phyloP scores from a whole-genome alignment of 129 eudicot genomes.

The Pittosporum tobira region DNA sequence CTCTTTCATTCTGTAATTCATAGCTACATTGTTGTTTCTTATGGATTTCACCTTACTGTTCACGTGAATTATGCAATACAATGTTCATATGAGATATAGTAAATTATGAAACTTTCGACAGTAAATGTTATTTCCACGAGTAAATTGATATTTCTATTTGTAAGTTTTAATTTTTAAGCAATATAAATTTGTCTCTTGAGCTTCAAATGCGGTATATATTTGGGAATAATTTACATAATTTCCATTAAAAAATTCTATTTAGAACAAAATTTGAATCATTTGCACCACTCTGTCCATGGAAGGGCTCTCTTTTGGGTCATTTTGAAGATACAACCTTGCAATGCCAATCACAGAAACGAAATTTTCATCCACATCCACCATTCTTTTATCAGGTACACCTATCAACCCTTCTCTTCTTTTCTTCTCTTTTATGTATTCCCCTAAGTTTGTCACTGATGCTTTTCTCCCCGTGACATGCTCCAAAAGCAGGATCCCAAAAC shows the following conservation, averaged over 20 bases:
- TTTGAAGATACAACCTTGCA: conserved; percentile 25
- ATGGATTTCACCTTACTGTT: too few species aligned
- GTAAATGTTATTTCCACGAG: too few species aligned
- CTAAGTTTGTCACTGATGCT: conserved; percentile 39
- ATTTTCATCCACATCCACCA: conserved; percentile 22
- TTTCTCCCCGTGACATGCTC: conserved; percentile 43
- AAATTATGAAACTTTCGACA: too few species aligned
- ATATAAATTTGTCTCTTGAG: too few species aligned
- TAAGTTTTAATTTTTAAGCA: too few species aligned
- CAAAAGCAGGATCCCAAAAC: conserved; percentile 37
- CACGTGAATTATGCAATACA: too few species aligned
- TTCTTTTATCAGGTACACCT: conserved; percentile 35
- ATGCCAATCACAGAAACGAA: conserved; percentile 18
- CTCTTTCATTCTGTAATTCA: too few species aligned
- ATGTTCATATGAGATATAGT: too few species aligned
- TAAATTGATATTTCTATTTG: too few species aligned
- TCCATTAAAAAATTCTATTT: background rate
- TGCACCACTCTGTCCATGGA: conserved; percentile 29
- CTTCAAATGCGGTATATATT: too few species aligned
- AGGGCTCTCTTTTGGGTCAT: conserved; percentile 33
- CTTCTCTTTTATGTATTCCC: conserved; percentile 36
- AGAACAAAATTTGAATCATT: conserved; percentile 20
- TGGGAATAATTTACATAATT: background rate
- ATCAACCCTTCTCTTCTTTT: conserved; percentile 24
- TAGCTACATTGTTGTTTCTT: too few species aligned